Conservation (phyloP, 495 filamentous ascomycete species). For the Hyaloscypha hepaticicola region DNA sequence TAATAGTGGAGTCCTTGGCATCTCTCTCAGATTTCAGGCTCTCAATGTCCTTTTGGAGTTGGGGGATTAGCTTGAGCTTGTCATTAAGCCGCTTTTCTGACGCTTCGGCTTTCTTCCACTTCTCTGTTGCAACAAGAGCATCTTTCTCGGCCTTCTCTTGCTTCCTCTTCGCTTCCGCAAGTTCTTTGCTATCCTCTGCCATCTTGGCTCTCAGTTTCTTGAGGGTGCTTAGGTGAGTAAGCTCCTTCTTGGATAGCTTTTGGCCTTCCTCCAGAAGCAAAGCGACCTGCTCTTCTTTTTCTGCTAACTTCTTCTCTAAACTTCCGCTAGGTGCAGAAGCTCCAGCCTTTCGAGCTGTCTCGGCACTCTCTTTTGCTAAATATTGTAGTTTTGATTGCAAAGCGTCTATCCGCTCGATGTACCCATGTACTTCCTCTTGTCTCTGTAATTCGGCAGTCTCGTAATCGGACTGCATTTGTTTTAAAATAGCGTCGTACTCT, state of each 20-base stretch:
- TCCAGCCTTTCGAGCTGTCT: conserved; percentile 64
- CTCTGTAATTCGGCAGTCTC: conserved; percentile 60
- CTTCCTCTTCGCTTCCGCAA: conserved; percentile 58
- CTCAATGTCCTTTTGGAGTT: conserved; percentile 70
- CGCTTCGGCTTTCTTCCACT: conserved; percentile 61
- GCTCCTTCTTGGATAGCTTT: conserved; percentile 78
- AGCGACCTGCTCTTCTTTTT: conserved; percentile 88
- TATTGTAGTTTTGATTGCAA: conserved; percentile 88
- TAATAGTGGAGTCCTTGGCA: conserved; percentile 62
- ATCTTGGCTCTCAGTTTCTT: conserved; percentile 73
- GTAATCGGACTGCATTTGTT: conserved; percentile 54
- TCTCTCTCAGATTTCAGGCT: conserved; percentile 62
- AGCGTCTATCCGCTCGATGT: conserved; percentile 89
- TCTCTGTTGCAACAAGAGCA: conserved; percentile 53
- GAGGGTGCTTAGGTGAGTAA: conserved; percentile 77
- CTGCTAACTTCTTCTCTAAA: conserved; percentile 72
- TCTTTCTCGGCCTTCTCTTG: conserved; percentile 69
- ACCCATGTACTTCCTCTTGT: conserved; percentile 77
- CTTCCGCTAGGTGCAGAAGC: conserved; percentile 60
- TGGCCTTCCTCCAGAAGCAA: conserved; percentile 90
- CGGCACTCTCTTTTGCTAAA: conserved; percentile 73
- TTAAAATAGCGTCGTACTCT: conserved; percentile 36
- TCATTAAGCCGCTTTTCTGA: conserved; percentile 67
- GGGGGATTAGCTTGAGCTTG: conserved; percentile 60
- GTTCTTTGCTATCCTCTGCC: conserved; percentile 62